Evolutionary conservation across 2,329 filamentous ascomycete species (phyloP), one percentile per base, ranked within the genome.

Genomic region (Fusarium devonianum): DNA sequence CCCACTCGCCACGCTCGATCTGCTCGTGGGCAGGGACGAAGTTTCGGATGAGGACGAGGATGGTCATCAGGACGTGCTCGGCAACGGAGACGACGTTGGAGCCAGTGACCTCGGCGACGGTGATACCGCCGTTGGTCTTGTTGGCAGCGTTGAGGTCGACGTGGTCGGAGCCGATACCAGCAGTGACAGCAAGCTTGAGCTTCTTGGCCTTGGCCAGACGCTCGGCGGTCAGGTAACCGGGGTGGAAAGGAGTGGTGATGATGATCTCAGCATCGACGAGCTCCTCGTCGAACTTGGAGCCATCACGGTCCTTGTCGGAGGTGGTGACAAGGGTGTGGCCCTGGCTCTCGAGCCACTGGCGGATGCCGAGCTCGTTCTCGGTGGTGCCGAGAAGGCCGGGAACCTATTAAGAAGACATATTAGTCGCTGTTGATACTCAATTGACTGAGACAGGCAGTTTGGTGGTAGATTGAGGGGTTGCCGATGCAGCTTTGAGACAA

Each of bases 41-140:
- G 88, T 99, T 99, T 80, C 94, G 92, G 74, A 97, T 88, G 43
- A 99, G 88, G 61, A 87, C 76, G 41, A 99, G 89, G 76, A 97
- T 97, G 74, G 94, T 99, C 94, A 99, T 97, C 78, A 99, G 78
- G 67, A 99, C 94, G 79, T 99, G 94, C 85, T 99, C 94, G 53
- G 94, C 94, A 60, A 99, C 94, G 40, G 94, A 97, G 67, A 97
- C 92, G 67, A 99, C 94, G 75, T 99, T 99, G 78, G 89, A 95
- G 71, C 94, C 94, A 8, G 94, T 99, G 62, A 99, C 94, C 77
- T 99, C 94, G 60, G 92, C 92, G 56, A 99, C 94, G 66, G 92
- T 99, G 78, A 97, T 79, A 72, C 94, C 94, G 69, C 93, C 93
- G 74, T 99, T 99, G 78, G 92, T 97, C 81, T 88, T 92, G 88